Conservation (phyloP, 129 eudicot species). For the Erigeron canadensis region DNA sequence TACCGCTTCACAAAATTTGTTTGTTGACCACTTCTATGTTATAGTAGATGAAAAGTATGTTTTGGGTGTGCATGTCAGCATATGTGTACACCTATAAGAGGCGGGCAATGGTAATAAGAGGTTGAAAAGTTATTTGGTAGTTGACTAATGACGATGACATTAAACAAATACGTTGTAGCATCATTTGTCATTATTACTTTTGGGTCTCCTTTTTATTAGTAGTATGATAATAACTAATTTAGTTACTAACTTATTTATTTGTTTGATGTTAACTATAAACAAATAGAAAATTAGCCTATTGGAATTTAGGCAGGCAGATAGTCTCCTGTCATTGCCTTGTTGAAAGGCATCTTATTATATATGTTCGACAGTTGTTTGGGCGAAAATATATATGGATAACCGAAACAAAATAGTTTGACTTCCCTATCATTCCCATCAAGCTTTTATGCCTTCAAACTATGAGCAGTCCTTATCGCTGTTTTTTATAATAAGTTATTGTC, state of each 20-base stretch:
- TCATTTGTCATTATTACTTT: background rate
- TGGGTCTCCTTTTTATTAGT: too few relatives aligned
- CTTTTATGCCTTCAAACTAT: conserved; percentile 6
- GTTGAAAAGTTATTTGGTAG: too few relatives aligned
- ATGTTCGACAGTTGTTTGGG: background rate
- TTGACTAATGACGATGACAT: background rate
- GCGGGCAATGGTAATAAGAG: too few relatives aligned
- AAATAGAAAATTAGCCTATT: too few relatives aligned
- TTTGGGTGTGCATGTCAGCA: background rate
- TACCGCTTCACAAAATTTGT: too few relatives aligned
- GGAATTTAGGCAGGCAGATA: too few relatives aligned
- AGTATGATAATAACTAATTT: too few relatives aligned
- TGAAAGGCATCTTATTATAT: background rate
- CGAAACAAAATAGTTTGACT: conserved; percentile 9
- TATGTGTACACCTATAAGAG: background rate
- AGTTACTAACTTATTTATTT: too few relatives aligned
- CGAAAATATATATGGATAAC: background rate
- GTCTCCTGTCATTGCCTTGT: background rate
- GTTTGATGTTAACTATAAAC: too few relatives aligned
- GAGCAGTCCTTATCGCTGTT: background rate
- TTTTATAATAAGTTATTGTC: background rate
- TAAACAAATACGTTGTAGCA: background rate
- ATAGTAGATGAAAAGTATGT: background rate
- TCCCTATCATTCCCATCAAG: background rate
- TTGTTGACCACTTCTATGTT: background rate